Evolutionary conservation across 331 rosid genomes (phyloP).

Genomic region (Quercus tomentella): DNA sequence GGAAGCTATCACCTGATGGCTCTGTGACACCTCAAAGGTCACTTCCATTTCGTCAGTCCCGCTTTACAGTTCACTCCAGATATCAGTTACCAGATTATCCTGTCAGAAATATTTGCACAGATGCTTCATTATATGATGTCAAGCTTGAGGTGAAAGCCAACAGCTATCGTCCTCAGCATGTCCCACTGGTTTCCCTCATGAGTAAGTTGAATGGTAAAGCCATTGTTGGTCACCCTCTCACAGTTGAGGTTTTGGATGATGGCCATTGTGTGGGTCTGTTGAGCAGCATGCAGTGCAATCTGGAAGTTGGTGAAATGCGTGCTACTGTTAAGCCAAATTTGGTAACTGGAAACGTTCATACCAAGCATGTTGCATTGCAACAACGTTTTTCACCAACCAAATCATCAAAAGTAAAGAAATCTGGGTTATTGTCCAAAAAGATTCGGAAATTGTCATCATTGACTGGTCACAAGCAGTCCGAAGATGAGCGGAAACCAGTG

Average conservation of each 20-base stretch:
- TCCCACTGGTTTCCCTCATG: conserved; percentile 85
- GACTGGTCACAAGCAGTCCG: conserved; percentile 60
- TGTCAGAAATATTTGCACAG: conserved; percentile 34
- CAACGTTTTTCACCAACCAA: conserved; percentile 22
- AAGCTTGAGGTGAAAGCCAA: conserved; percentile 66
- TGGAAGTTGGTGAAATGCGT: conserved; percentile 27
- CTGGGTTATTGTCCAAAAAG: conserved; percentile 70
- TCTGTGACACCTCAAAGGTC: conserved; percentile 52
- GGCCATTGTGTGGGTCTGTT: conserved; percentile 46
- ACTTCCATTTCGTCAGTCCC: conserved; percentile 88
- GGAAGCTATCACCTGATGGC: conserved; percentile 51
- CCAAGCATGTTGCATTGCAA: conserved; percentile 33
- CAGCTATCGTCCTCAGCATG: conserved; percentile 75
- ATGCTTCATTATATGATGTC: conserved; percentile 56
- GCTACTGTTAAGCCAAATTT: conserved; percentile 25
- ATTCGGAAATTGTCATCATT: conserved; percentile 78
- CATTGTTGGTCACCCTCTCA: conserved; percentile 85
- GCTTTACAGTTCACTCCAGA: conserved; percentile 65
- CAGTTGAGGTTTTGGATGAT: conserved; percentile 63
- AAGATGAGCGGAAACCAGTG: conserved; percentile 47
- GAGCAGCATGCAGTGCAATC: conserved; percentile 26
- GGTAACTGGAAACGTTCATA: conserved; percentile 24
- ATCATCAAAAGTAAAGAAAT: conserved; percentile 54
- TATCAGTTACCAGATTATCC: conserved; percentile 55
- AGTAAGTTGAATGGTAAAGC: conserved; percentile 88